These are phyloP conservation scores for Streptanthus diversifolius DNA, from an alignment of 345 rosid genomes.

Conservation along the genomic window DNA sequence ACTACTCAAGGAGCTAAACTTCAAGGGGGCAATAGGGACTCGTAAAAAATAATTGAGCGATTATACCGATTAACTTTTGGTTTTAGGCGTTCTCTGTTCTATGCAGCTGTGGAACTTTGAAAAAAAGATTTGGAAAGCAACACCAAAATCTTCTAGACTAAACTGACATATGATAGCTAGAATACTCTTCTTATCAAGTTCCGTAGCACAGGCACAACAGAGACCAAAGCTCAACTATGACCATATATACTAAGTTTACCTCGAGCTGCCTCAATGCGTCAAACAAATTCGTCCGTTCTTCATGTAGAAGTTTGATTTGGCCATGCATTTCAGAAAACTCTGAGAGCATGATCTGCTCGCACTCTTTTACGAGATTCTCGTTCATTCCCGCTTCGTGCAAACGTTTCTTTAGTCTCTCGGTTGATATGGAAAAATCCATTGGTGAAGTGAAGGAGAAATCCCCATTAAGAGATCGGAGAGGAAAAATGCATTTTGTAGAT, in stretches of 20 bases:
- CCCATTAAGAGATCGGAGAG: conserved; percentile 60
- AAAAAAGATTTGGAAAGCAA: neutral
- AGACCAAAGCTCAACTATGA: neutral
- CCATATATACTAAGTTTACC: conserved; percentile 45
- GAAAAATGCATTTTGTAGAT: conserved; percentile 59
- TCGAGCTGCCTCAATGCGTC: conserved; percentile 85
- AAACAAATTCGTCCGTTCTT: conserved; percentile 67
- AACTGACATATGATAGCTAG: neutral
- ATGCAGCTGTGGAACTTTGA: neutral
- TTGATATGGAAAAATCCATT: conserved; percentile 62
- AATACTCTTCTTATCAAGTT: neutral
- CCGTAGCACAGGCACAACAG: neutral
- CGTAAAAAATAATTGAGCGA: neutral
- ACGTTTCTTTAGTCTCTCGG: conserved; percentile 69
- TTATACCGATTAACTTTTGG: neutral
- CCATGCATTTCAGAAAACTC: conserved; percentile 79
- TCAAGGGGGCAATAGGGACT: neutral
- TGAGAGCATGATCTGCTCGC: conserved; percentile 83
- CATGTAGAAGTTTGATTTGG: conserved; percentile 65
- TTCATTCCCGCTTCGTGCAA: conserved; percentile 60
- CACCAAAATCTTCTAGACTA: neutral
- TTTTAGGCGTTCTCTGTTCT: neutral
- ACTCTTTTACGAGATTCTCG: conserved; percentile 74
- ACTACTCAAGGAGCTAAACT: neutral
- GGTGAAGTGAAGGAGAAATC: conserved; percentile 49